These are phyloP conservation scores for Metschnikowia santaceciliae DNA, from an alignment of 805 yeast species.

Conservation along the genomic window DNA sequence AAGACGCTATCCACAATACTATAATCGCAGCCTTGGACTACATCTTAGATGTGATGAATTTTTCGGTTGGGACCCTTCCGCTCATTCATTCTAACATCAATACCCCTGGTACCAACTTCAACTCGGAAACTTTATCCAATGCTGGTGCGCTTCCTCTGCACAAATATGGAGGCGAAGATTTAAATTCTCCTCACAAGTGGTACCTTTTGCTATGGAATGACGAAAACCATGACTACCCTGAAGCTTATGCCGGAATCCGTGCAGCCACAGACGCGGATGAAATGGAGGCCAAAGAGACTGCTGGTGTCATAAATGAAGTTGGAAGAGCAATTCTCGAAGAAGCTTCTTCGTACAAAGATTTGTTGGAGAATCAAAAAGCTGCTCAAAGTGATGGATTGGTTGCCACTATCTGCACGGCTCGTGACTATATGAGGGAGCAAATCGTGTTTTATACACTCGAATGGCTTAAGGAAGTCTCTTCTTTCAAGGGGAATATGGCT, in stretches of 20 bases:
- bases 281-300: constrained; percentile 29
- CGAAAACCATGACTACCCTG: constrained; percentile 60
- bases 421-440: constrained; percentile 50
- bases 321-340: constrained; percentile 50
- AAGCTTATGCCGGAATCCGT: constrained; percentile 47
- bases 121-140: constrained; percentile 27
- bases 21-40: constrained; percentile 38
- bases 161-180: constrained; percentile 32
- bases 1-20: constrained; percentile 22
- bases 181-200: constrained; percentile 33
- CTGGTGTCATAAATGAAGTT: constrained; percentile 43
- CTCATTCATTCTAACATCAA: constrained; percentile 30
- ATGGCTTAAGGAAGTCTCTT: constrained; percentile 47
- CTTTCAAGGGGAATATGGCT: constrained; percentile 19
- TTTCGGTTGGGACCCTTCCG: constrained; percentile 38
- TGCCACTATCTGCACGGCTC: constrained; percentile 49
- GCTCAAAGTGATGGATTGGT: constrained; percentile 50
- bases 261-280: constrained; percentile 27
- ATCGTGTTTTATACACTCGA: constrained; percentile 42
- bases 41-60: constrained; percentile 41
- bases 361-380: constrained; percentile 32
- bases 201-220: constrained; percentile 71
- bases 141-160: constrained; percentile 28
- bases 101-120: constrained; percentile 21
- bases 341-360: constrained; percentile 18